phyloP scores from a whole-genome alignment of 768 basidiomycete genomes.

The Russula foetens region DNA sequence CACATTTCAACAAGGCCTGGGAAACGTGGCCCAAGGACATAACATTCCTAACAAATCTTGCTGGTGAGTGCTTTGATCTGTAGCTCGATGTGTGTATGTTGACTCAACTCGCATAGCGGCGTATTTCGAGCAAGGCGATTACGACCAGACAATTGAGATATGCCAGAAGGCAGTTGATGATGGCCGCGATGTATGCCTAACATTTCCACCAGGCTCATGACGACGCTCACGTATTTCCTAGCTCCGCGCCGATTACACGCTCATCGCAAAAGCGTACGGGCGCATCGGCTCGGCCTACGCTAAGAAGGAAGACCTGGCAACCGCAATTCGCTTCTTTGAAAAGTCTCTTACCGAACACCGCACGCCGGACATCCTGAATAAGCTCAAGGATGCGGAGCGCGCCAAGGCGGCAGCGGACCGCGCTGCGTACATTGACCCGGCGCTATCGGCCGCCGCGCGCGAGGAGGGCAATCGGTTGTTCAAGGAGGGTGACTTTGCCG shows the following conservation, averaged over 20 bases:
- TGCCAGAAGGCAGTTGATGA: constrained; percentile 97
- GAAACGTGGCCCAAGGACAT: constrained; percentile 89
- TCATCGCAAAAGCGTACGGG: constrained; percentile 90
- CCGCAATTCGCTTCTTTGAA: constrained; percentile 85
- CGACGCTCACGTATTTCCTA: constrained; percentile 24
- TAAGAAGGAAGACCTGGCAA: constrained; percentile 64
- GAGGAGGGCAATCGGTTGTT: constrained; percentile 91
- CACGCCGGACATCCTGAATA: constrained; percentile 85
- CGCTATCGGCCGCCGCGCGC: constrained; percentile 69
- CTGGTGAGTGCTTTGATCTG: constrained; percentile 39
- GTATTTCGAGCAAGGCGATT: constrained; percentile 91
- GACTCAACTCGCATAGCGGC: constrained; percentile 46
- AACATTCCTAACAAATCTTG: constrained; percentile 87
- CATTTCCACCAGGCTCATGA: background rate
- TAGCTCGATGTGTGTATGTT: background rate
- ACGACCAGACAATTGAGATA: constrained; percentile 81
- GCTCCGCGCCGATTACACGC: constrained; percentile 89
- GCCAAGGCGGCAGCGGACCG: constrained; percentile 69
- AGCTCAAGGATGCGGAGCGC: constrained; percentile 80
- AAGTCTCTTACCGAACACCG: constrained; percentile 96
- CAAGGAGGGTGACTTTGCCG: constrained; percentile 88
- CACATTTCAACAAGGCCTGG: constrained; percentile 82
- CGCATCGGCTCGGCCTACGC: constrained; percentile 81
- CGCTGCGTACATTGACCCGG: constrained; percentile 81
- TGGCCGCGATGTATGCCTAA: constrained; percentile 58